Percentiles rank a stretch among this genome's conserved stretches.
These are phyloP conservation scores for Aspergillus pseudoterreus DNA, from an alignment of 2,329 filamentous ascomycete genomes.

Conservation along the genomic window DNA sequence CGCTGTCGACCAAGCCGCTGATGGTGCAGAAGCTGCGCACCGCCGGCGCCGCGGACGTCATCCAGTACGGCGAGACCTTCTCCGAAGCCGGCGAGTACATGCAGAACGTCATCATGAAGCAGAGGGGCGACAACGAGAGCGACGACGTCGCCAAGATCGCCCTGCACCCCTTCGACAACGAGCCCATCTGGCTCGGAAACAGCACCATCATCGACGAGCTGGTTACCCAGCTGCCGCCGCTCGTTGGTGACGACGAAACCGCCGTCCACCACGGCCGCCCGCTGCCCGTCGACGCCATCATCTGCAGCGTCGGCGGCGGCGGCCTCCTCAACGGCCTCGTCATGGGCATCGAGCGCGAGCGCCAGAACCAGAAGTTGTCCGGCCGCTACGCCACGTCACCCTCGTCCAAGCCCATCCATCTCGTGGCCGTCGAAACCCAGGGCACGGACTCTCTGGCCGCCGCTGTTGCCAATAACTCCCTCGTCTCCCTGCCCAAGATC, in stretches of 20 bases:
- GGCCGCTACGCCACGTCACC: constrained; percentile 11
- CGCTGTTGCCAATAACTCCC: constrained; percentile 51
- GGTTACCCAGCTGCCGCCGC: constrained; percentile 36
- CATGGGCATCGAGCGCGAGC: constrained; percentile 58
- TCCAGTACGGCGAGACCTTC: constrained; percentile 66
- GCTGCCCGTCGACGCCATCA: constrained; percentile 60
- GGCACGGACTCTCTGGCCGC: constrained; percentile 68
- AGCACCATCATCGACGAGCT: constrained; percentile 44
- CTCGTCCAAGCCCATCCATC: constrained; percentile 37
- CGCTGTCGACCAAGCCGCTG: constrained; percentile 59
- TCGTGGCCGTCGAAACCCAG: constrained; percentile 71
- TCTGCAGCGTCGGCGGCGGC: constrained; percentile 78
- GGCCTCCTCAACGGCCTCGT: constrained; percentile 75
- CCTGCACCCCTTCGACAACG: constrained; percentile 44
- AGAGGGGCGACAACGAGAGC: constrained; percentile 16
- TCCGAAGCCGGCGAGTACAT: constrained; percentile 67
- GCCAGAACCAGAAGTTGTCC: constrained; percentile 33
- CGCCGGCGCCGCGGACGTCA: constrained; percentile 63
- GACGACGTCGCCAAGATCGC: constrained; percentile 38
- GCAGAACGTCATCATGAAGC: constrained; percentile 47
- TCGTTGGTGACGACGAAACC: constrained; percentile 29
- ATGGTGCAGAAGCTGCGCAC: constrained; percentile 69
- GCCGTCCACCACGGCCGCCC: constrained; percentile 24
- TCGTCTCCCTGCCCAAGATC: constrained; percentile 66
- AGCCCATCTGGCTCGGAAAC: constrained; percentile 45